phyloP scores from a whole-genome alignment of 2,329 filamentous ascomycete species.

The Fusarium sp. region DNA sequence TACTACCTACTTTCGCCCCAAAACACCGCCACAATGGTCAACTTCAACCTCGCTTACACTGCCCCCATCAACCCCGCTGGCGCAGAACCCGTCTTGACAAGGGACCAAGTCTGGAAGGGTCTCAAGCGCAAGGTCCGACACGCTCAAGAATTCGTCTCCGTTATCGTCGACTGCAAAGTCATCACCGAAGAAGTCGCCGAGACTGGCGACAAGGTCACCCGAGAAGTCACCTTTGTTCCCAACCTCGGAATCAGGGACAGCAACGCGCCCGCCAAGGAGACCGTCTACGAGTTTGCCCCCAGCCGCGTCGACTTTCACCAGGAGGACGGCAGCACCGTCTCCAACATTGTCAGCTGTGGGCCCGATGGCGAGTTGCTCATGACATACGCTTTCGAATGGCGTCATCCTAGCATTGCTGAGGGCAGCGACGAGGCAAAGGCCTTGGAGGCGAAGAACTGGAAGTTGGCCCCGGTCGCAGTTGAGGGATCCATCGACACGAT shows the following conservation, averaged over 20 bases:
- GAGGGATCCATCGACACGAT: slow-evolving; percentile 39
- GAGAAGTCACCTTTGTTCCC: slow-evolving; percentile 50
- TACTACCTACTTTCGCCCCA: no score
- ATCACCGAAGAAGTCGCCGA: slow-evolving; percentile 45
- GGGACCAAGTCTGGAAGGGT: slow-evolving; percentile 55
- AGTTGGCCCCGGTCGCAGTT: slow-evolving; percentile 36
- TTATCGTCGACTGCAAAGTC: slow-evolving; percentile 53
- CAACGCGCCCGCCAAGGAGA: slow-evolving; percentile 45
- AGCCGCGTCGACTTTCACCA: slow-evolving; percentile 55
- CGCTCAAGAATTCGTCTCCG: slow-evolving; percentile 57
- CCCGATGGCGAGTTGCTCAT: slow-evolving; percentile 51
- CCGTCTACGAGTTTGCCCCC: slow-evolving; percentile 52
- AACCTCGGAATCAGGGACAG: slow-evolving; percentile 20
- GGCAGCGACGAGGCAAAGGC: slow-evolving; percentile 47
- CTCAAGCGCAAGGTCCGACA: slow-evolving; percentile 55
- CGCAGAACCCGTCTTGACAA: slow-evolving; percentile 49
- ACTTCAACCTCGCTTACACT: slow-evolving; percentile 53
- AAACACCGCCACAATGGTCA: slow-evolving; percentile 48
- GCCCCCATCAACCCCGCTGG: slow-evolving; percentile 55
- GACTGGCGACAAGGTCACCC: slow-evolving; percentile 43
- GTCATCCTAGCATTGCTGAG: slow-evolving; percentile 48
- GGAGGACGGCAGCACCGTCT: slow-evolving; percentile 55
- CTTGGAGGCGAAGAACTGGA: slow-evolving; percentile 43
- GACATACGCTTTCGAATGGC: slow-evolving; percentile 57
- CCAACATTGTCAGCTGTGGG: slow-evolving; percentile 53